Evolutionary conservation across 306 rosid species (phyloP), one percentile per base, ranked within the genome.

Genomic region (Citrullus mucosospermus): DNA sequence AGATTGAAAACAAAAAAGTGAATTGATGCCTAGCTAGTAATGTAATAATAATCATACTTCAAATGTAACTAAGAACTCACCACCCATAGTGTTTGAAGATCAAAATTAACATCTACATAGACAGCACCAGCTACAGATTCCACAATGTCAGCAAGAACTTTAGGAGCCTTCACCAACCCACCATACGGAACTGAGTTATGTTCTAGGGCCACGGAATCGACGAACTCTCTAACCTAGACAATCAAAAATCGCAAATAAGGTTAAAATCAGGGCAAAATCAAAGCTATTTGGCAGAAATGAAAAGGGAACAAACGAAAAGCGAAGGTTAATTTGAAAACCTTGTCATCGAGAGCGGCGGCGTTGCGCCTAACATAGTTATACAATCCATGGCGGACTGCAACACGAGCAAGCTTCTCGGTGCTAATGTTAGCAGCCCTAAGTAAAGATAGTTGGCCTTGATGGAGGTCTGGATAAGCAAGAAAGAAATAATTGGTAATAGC

Each of bases 401-500:
- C 90, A 17, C 97, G 96, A 0, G 98, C 98, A 36, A 93, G 92
- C 76, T 90, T 90, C 88, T 91, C 97, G 20, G 96, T 93, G 84
- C 91, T 89, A 56, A 91, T 46, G 6, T 89, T 93, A 46, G 93
- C 92, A 6, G 98, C 83, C 36, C 94, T 92, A 5, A 93, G 85
- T 74, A 77, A 56, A 10, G 96, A 82, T 79, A 93, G 91, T 1
- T 84, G 77, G 12, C 91, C 91, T 0, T 86, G 94, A 0, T 90
- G 84, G 2, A 92, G 80, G 9, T 44, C 1, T 0, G 94, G 88
- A 80, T 88, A 85, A 5, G 87, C 79, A 0, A 85, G 85, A 57
- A 80, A 89, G 22, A 89, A 71, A 46, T 90, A 43, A 73, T 85
- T 90, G 80, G 83, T 83, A 16, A 90, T 6, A 1, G 90, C 89